Conservation (phyloP, 192 early-diverging fungal species). For the Phlyctochytrium bullatum region DNA sequence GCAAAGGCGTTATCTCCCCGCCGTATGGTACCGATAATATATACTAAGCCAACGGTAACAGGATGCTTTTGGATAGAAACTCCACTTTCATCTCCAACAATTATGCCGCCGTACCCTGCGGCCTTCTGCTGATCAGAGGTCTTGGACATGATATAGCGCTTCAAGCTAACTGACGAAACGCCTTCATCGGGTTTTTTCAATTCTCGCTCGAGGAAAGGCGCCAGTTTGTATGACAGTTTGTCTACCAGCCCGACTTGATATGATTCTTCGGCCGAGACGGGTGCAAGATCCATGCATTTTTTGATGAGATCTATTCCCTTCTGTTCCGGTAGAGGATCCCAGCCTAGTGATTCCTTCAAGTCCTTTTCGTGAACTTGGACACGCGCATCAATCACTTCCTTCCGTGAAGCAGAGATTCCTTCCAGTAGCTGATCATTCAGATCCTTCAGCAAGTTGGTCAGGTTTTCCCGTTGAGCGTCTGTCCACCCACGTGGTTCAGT, state of each 20-base stretch:
- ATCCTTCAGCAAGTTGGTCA: constrained; percentile 44
- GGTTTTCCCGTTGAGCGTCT: constrained; percentile 55
- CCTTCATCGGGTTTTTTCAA: constrained; percentile 28
- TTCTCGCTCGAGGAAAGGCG: constrained; percentile 22
- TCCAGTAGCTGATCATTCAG: constrained; percentile 53
- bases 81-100: neutral
- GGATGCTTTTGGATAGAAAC: neutral
- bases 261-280: constrained; percentile 50
- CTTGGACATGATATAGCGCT: neutral
- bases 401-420: constrained; percentile 42
- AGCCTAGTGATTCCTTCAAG: too few relatives aligned
- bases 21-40: constrained; percentile 57
- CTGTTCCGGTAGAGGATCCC: too few relatives aligned
- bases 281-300: constrained; percentile 53
- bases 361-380: neutral
- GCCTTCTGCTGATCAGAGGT: constrained; percentile 3
- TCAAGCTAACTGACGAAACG: constrained; percentile 11
- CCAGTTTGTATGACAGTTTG: constrained; percentile 47
- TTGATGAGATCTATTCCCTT: constrained; percentile 23
- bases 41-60: constrained; percentile 63
- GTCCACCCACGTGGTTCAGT: constrained; percentile 49
- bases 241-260: constrained; percentile 53
- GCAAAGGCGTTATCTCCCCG: constrained; percentile 43
- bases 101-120: neutral
- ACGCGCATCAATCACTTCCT: neutral